A percentile compares a stretch with the other conserved stretches of the same genome.
phyloP scores from a whole-genome alignment of 805 yeast genomes.

The Teunomyces kruisii region DNA sequence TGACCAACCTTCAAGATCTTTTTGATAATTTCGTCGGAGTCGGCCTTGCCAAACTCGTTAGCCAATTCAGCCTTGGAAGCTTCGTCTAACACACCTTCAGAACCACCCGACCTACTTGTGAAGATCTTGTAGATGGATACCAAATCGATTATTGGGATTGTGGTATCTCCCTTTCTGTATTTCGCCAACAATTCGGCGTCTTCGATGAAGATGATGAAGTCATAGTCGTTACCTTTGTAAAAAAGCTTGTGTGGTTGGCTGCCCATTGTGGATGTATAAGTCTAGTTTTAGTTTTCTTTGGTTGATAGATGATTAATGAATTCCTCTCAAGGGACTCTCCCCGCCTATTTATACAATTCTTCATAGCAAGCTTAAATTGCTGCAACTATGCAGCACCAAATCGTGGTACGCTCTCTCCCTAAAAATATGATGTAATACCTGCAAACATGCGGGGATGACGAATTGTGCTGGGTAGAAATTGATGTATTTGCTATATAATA shows the following conservation, averaged over 20 bases:
- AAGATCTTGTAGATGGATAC: conserved; percentile 68
- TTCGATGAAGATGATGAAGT: conserved; percentile 66
- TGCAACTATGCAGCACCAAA: not conserved
- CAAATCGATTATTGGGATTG: conserved; percentile 59
- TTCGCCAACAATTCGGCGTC: conserved; percentile 48
- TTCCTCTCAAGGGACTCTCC: not conserved
- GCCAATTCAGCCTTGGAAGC: conserved; percentile 66
- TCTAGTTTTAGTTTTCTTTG: not conserved
- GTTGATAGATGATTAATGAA: too few species aligned
- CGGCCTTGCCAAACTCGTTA: conserved; percentile 66
- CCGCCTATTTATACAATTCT: conserved; percentile 1
- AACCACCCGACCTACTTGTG: conserved; percentile 61
- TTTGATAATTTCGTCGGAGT: conserved; percentile 56
- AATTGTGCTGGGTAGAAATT: too few species aligned
- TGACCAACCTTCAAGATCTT: conserved; percentile 61
- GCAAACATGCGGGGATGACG: not conserved
- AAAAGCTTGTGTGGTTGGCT: conserved; percentile 47
- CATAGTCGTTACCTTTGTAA: conserved; percentile 63
- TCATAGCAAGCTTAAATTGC: not conserved
- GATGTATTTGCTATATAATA: not conserved
- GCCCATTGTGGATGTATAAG: conserved; percentile 4
- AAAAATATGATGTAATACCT: not conserved
- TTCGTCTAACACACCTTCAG: conserved; percentile 68
- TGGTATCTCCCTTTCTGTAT: conserved; percentile 50
- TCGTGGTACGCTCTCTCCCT: not conserved